A percentile compares a stretch with the other conserved stretches of the same genome.
Conservation (phyloP, 345 rosid species). For the Excoecaria cochinchinensis region DNA sequence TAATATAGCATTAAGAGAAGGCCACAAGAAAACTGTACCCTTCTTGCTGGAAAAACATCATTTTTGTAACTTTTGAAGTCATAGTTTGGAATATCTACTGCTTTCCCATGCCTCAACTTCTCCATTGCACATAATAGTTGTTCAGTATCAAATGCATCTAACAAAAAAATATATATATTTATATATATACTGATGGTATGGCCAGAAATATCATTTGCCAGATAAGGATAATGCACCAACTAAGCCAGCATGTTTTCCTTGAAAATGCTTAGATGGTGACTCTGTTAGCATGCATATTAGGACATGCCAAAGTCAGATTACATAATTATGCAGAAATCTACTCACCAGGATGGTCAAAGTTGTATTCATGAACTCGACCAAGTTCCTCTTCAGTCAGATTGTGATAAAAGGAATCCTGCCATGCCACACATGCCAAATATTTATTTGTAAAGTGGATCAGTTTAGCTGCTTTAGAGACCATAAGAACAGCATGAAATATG, state of each 20-base stretch:
- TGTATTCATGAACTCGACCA: slow-evolving; percentile 82
- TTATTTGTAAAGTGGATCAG: slow-evolving; percentile 6
- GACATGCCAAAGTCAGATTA: background rate
- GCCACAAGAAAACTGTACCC: slow-evolving; percentile 23
- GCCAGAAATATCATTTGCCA: background rate
- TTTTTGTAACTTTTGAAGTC: slow-evolving; percentile 78
- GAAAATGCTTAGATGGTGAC: background rate
- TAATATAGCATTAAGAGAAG: background rate
- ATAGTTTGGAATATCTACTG: slow-evolving; percentile 92
- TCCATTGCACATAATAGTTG: slow-evolving; percentile 72
- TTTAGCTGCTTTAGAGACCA: background rate
- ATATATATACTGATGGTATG: slow-evolving; percentile 12
- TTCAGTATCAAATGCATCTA: slow-evolving; percentile 96
- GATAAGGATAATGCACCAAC: background rate
- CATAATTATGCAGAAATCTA: slow-evolving; percentile 24
- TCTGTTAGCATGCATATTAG: background rate
- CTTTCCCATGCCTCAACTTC: slow-evolving; percentile 78
- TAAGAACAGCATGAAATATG: background rate
- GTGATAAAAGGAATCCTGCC: slow-evolving; percentile 99
- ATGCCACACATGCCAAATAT: slow-evolving; percentile 31
- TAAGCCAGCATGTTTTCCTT: background rate
- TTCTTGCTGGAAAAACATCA: slow-evolving; percentile 31
- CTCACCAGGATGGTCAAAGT: slow-evolving; percentile 99
- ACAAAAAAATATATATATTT: slow-evolving; percentile 21
- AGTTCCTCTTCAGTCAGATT: slow-evolving; percentile 87